Conservation (phyloP, 495 filamentous ascomycete species). For the Penicillium verhagenii region DNA sequence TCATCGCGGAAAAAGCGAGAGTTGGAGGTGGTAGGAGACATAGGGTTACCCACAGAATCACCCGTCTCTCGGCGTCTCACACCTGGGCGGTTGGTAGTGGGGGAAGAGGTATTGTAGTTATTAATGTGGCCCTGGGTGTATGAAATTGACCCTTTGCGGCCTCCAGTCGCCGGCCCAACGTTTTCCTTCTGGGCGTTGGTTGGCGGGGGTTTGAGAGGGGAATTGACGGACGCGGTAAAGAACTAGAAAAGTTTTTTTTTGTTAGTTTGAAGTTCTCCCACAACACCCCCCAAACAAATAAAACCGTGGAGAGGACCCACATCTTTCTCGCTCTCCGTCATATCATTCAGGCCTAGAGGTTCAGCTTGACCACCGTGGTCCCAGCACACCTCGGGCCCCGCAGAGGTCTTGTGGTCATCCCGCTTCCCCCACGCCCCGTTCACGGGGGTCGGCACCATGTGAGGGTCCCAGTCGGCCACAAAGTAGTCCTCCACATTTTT, state of each 20-base stretch:
- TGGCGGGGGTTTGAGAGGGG: slow-evolving; percentile 80
- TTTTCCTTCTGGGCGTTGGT: slow-evolving; percentile 71
- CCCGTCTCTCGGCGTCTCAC: slow-evolving; percentile 83
- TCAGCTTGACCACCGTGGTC: slow-evolving; percentile 69
- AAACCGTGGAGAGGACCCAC: slow-evolving; percentile 44
- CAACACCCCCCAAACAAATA: not conserved
- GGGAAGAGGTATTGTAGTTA: slow-evolving; percentile 50
- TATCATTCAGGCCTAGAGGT: slow-evolving; percentile 71
- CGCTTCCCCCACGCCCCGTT: slow-evolving; percentile 75
- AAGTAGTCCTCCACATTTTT: slow-evolving; percentile 71
- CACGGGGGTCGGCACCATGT: slow-evolving; percentile 57
- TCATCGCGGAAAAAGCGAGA: slow-evolving; percentile 61
- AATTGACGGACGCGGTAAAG: slow-evolving; percentile 87
- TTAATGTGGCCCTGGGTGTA: slow-evolving; percentile 49
- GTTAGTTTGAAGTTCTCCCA: not conserved
- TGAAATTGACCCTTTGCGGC: slow-evolving; percentile 76
- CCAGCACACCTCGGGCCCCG: slow-evolving; percentile 85
- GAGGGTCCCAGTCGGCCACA: slow-evolving; percentile 74
- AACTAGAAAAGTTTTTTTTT: slow-evolving; percentile 42
- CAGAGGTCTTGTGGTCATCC: slow-evolving; percentile 63
- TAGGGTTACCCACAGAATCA: slow-evolving; percentile 64
- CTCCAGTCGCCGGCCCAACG: slow-evolving; percentile 51
- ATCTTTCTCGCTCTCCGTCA: slow-evolving; percentile 82
- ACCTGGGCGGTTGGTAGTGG: slow-evolving; percentile 65
- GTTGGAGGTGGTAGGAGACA: slow-evolving; percentile 52